A percentile compares a stretch with the other conserved stretches of the same genome.
These are phyloP conservation scores for Halophytophthora batemanensis DNA, from an alignment of 352 stramenopile genomes.

Conservation along the genomic window DNA sequence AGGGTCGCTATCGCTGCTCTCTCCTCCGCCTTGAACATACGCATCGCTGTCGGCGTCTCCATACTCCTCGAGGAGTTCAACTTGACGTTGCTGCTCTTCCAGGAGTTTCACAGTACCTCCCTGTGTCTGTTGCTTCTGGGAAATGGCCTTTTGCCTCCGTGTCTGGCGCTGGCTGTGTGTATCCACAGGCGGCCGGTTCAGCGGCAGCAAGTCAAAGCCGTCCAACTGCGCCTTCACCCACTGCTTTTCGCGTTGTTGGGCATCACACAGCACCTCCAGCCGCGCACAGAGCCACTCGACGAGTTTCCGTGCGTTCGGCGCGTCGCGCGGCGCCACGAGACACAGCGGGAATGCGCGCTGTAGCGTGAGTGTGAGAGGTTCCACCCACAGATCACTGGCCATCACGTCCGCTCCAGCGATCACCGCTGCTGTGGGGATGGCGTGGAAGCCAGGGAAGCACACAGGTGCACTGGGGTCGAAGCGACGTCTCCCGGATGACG, in stretches of 20 bases:
- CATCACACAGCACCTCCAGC: slow-evolving; percentile 36
- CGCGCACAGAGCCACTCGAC: slow-evolving; percentile 66
- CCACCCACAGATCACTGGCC: slow-evolving; percentile 74
- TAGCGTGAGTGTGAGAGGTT: slow-evolving; percentile 61
- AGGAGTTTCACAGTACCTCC: too few relatives aligned
- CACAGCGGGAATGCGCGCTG: slow-evolving; percentile 69
- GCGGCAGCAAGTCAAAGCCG: slow-evolving; percentile 33
- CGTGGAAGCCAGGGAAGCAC: slow-evolving; percentile 41
- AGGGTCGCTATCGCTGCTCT: too few relatives aligned
- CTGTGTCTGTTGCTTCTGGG: too few relatives aligned
- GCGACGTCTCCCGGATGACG: slow-evolving; percentile 6
- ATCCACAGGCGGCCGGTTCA: slow-evolving; percentile 18
- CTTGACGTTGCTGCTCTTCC: too few relatives aligned
- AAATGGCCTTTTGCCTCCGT: too few relatives aligned
- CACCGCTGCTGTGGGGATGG: slow-evolving; percentile 57
- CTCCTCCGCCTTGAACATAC: too few relatives aligned
- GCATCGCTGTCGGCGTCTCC: too few relatives aligned
- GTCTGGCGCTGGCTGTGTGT: too few relatives aligned
- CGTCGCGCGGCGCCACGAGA: slow-evolving; percentile 50
- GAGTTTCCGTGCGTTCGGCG: slow-evolving; percentile 47
- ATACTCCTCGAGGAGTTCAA: too few relatives aligned
- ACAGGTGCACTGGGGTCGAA: slow-evolving; percentile 24
- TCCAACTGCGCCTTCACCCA: slow-evolving; percentile 61
- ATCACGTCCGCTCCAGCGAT: slow-evolving; percentile 69
- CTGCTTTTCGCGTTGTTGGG: slow-evolving; percentile 37